Evolutionary conservation across 257 asterid species (phyloP).

Genomic region (Solanum boliviense): DNA sequence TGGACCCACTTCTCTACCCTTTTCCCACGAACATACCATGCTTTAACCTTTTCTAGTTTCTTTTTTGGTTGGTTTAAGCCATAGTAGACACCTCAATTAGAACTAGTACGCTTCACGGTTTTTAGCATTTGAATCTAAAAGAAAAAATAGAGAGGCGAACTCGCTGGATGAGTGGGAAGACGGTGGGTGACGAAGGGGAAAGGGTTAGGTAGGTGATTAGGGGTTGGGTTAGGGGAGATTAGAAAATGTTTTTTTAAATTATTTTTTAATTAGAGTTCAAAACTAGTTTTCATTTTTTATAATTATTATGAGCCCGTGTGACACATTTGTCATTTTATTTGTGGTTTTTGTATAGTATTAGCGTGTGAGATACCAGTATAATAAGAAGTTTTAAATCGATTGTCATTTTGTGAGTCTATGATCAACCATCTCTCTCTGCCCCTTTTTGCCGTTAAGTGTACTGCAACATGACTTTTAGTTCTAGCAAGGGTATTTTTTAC

Average conservation of each 20-base stretch:
- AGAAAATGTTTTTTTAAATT: neutral
- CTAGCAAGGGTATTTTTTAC: neutral
- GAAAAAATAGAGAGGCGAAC: neutral
- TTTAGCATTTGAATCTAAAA: neutral
- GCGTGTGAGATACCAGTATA: neutral
- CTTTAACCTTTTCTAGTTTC: neutral
- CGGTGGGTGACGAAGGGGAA: neutral
- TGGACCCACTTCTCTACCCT: neutral
- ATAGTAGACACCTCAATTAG: neutral
- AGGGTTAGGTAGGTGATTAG: no score
- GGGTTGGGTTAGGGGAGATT: neutral
- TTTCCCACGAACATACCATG: neutral
- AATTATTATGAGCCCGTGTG: no score
- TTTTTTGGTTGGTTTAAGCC: neutral
- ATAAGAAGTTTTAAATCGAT: no score
- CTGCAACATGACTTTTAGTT: neutral
- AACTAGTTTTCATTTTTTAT: no score
- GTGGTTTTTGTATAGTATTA: neutral
- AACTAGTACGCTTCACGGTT: neutral
- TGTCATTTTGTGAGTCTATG: neutral
- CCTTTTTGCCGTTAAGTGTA: neutral
- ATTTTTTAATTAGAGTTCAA: no score
- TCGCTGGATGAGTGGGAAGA: neutral
- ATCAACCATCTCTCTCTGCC: neutral
- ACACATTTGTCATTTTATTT: no score